These are phyloP conservation scores for Seiridium unicorne DNA, from an alignment of 2,329 filamentous ascomycete genomes.

Conservation along the genomic window DNA sequence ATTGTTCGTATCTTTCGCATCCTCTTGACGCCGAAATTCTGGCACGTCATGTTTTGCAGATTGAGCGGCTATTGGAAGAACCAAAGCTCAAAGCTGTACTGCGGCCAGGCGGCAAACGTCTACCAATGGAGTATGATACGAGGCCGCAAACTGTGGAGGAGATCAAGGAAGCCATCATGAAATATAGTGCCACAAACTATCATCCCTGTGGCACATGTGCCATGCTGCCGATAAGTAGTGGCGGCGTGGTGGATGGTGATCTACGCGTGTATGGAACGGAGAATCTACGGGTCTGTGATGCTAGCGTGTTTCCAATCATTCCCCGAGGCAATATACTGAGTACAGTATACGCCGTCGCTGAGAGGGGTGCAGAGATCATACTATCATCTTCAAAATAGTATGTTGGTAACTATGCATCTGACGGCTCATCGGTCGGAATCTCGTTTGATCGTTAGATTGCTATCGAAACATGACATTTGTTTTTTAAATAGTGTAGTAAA, in stretches of 20 bases:
- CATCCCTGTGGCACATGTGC: background rate
- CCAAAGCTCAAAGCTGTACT: background rate
- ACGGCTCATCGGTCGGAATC: too few relatives aligned
- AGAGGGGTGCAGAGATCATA: background rate
- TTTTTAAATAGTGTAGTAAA: too few relatives aligned
- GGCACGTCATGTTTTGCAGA: conserved; percentile 6
- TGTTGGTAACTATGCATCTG: too few relatives aligned
- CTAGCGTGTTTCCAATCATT: background rate
- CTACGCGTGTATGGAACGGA: background rate
- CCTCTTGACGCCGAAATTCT: conserved; percentile 8
- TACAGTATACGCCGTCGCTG: background rate
- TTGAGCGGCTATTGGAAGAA: background rate
- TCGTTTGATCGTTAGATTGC: too few relatives aligned
- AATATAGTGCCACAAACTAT: background rate
- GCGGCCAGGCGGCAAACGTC: background rate
- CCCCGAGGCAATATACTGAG: background rate
- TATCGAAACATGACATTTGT: too few relatives aligned
- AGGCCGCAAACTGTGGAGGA: background rate
- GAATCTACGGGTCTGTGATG: background rate
- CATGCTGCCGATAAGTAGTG: background rate
- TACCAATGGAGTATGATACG: background rate
- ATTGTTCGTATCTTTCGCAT: background rate
- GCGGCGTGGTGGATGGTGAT: background rate
- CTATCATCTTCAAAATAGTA: background rate
- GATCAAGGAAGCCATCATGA: background rate